phyloP scores from a whole-genome alignment of 192 early-diverging fungal species.

The Paraglomus occultum region DNA sequence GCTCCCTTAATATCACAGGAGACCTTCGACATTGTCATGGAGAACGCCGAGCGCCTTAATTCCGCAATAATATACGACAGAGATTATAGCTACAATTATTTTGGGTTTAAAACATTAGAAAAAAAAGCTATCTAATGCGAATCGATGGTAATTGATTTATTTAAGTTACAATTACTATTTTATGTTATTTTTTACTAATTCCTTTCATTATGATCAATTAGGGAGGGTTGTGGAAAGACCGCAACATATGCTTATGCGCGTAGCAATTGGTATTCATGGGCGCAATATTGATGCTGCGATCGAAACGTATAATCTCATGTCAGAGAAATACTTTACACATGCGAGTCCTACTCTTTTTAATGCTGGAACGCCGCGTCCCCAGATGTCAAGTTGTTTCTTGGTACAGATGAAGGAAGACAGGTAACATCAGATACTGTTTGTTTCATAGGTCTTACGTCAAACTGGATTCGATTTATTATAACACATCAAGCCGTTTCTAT shows the following conservation, averaged over 20 bases:
- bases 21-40: constrained; percentile 63
- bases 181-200: not conserved
- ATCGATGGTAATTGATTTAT: constrained; percentile 54
- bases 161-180: constrained; percentile 16
- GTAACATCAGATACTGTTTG: constrained; percentile 26
- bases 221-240: constrained; percentile 81
- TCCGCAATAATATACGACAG: constrained; percentile 88
- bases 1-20: constrained; percentile 85
- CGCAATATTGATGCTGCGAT: constrained; percentile 82
- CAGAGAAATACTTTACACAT: constrained; percentile 93
- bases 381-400: constrained; percentile 92
- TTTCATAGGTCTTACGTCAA: not conserved
- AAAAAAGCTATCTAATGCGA: constrained; percentile 78
- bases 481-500: not conserved
- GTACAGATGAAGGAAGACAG: constrained; percentile 89
- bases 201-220: not conserved
- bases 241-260: constrained; percentile 98
- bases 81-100: constrained; percentile 97
- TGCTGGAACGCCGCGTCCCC: constrained; percentile 94
- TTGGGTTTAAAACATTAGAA: constrained; percentile 99
- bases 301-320: constrained; percentile 91
- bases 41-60: constrained; percentile 75
- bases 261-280: constrained; percentile 95
- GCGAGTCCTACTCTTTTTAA: constrained; percentile 97
- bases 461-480: not conserved